phyloP scores from a whole-genome alignment of 2,329 filamentous ascomycete genomes.

The Intubia oerlemansii region DNA sequence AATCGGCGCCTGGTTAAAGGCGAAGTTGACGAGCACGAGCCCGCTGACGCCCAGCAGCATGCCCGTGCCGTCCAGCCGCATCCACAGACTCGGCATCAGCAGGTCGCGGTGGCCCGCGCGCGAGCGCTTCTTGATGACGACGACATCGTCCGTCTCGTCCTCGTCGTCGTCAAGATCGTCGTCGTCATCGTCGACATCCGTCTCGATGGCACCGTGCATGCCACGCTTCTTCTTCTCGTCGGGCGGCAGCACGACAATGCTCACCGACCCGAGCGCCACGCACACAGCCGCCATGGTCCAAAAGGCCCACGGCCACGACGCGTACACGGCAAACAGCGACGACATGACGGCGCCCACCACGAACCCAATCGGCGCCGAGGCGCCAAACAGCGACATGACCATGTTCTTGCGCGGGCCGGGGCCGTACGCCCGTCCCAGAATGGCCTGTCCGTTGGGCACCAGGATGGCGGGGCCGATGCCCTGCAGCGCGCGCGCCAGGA shows the following conservation, averaged over 20 bases:
- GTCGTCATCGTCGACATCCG: not conserved
- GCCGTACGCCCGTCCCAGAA: constrained; percentile 35
- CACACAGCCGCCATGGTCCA: constrained; percentile 15
- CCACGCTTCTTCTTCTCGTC: constrained; percentile 1
- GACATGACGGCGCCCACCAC: constrained; percentile 20
- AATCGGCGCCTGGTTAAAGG: constrained; percentile 34
- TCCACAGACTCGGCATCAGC: constrained; percentile 8
- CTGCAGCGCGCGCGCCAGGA: constrained; percentile 10
- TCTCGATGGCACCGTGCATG: not conserved
- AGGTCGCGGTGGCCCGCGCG: not conserved
- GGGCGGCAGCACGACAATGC: constrained; percentile 9
- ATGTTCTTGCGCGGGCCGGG: constrained; percentile 37
- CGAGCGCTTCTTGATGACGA: constrained; percentile 1
- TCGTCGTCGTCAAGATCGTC: constrained; percentile 1
- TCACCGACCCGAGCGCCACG: constrained; percentile 8
- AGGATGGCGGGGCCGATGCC: constrained; percentile 36
- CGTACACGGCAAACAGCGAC: constrained; percentile 16
- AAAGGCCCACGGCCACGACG: constrained; percentile 27
- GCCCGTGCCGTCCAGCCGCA: constrained; percentile 10
- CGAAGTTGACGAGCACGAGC: constrained; percentile 33
- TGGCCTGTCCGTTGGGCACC: constrained; percentile 41
- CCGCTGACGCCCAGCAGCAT: constrained; percentile 21
- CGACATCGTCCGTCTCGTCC: constrained; percentile 1
- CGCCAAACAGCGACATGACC: constrained; percentile 30
- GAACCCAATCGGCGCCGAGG: constrained; percentile 23